Conservation (phyloP, 352 stramenopile species). For the Phytophthora podocarpi region DNA sequence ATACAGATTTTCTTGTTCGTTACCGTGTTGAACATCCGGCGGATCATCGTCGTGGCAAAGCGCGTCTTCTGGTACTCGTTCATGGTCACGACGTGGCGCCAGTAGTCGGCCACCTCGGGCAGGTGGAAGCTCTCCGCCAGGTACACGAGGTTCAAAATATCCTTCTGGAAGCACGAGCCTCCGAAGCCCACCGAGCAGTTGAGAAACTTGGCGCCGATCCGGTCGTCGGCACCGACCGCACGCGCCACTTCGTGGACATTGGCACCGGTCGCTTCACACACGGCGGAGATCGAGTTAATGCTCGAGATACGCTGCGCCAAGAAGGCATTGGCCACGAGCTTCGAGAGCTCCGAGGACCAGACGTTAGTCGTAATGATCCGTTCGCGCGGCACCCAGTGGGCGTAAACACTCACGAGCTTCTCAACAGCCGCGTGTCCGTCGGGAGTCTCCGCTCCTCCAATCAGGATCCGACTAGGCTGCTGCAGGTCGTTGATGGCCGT, state of each 20-base stretch:
- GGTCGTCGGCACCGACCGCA: conserved; percentile 97
- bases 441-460: conserved; percentile 95
- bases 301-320: conserved; percentile 99
- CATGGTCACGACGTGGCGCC: conserved; percentile 98
- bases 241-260: conserved; percentile 98
- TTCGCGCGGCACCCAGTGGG: conserved; percentile 96
- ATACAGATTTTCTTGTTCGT: conserved; percentile 99
- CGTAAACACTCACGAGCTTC: conserved; percentile 96
- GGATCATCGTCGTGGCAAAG: conserved; percentile 98
- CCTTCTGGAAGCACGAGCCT: conserved; percentile 76
- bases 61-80: conserved; percentile 99
- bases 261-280: conserved; percentile 98
- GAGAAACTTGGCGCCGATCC: conserved; percentile 98
- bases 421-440: conserved; percentile 90
- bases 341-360: conserved; percentile 99
- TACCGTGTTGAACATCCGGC: conserved; percentile 99
- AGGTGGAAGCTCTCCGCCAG: conserved; percentile 98
- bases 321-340: conserved; percentile 99
- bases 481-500: conserved; percentile 98
- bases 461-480: conserved; percentile 96
- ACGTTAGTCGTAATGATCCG: conserved; percentile 99
- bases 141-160: conserved; percentile 99
- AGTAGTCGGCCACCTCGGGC: conserved; percentile 98
- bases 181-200: conserved; percentile 99
- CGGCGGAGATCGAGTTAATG: conserved; percentile 99